These are phyloP conservation scores for sorghum (Sorghum bicolor) DNA, from an alignment of 176 grass and related monocot genomes.

Conservation along the genomic window Sorghum_bicolor_NCBIv3 NC_012870.2:69239501-69240000, in stretches of 20 bases:
- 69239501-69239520: slow-evolving; percentile 21
- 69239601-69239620: not conserved
- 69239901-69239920: not conserved
- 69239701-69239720: not conserved
- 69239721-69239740: not conserved
- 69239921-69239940: not conserved
- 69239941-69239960: not conserved
- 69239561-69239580: not conserved
- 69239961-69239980: not conserved
- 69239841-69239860: not conserved
- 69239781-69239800: not conserved
- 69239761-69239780: not conserved
- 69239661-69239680: slow-evolving; percentile 13
- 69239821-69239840: not conserved
- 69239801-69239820: not conserved
- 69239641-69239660: slow-evolving; percentile 23
- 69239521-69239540: not conserved
- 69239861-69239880: not conserved
- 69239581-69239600: not conserved
- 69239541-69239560: not conserved
- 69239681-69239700: not conserved
- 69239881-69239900: not conserved
- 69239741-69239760: not conserved
- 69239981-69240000: not conserved
- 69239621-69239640: not conserved